Evolutionary conservation across 2,329 filamentous ascomycete species (phyloP).

Genomic region (Paradendryphiella salina): DNA sequence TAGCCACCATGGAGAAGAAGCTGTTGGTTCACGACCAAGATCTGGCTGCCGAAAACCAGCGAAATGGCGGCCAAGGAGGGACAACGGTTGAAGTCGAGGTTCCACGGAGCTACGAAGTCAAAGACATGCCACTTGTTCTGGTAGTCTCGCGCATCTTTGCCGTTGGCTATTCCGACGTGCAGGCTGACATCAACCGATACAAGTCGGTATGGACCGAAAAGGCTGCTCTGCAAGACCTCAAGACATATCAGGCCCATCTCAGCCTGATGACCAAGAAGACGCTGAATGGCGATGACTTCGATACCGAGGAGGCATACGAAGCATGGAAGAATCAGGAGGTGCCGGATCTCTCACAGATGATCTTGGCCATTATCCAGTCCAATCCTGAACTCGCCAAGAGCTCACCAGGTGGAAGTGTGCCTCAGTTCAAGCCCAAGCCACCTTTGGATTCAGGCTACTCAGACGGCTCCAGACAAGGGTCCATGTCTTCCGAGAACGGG

Average conservation of each 20-base stretch:
- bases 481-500: slow-evolving; percentile 50
- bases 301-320: slow-evolving; percentile 83
- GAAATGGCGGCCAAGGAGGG: slow-evolving; percentile 61
- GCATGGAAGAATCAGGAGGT: slow-evolving; percentile 89
- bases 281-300: slow-evolving; percentile 82
- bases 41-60: slow-evolving; percentile 64
- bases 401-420: slow-evolving; percentile 63
- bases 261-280: slow-evolving; percentile 78
- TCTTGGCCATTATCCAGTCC: slow-evolving; percentile 84
- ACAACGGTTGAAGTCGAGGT: slow-evolving; percentile 78
- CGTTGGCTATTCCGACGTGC: slow-evolving; percentile 74
- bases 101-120: slow-evolving; percentile 87
- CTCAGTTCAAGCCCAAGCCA: slow-evolving; percentile 56
- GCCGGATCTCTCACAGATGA: slow-evolving; percentile 87
- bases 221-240: slow-evolving; percentile 86
- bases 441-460: slow-evolving; percentile 50
- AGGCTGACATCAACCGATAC: slow-evolving; percentile 83
- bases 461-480: slow-evolving; percentile 53
- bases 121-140: slow-evolving; percentile 94
- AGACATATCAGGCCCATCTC: slow-evolving; percentile 87
- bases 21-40: slow-evolving; percentile 93
- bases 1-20: slow-evolving; percentile 87
- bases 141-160: slow-evolving; percentile 86
- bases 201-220: slow-evolving; percentile 86
- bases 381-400: slow-evolving; percentile 83